phyloP scores from a whole-genome alignment of 1,284 basidiomycete species.

The Phenoliferia sp. region DNA sequence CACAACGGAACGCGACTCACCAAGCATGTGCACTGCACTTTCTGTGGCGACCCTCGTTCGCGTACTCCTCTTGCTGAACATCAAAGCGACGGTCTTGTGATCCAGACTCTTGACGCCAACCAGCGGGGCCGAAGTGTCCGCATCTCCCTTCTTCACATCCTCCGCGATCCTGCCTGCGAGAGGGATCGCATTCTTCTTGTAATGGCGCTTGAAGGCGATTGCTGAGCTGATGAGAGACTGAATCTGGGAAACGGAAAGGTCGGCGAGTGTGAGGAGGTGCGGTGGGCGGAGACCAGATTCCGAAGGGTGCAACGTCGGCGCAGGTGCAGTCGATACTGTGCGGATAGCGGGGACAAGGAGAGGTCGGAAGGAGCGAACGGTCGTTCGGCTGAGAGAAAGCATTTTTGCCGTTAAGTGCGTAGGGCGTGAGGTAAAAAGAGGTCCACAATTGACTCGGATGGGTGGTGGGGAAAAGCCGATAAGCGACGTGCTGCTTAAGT shows the following conservation, averaged over 20 bases:
- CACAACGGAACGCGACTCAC: conserved; percentile 40
- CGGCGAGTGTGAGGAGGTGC: conserved; percentile 77
- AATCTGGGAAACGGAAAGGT: conserved; percentile 69
- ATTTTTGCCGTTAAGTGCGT: background rate
- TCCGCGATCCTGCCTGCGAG: conserved; percentile 8
- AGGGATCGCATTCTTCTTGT: conserved; percentile 29
- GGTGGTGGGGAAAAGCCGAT: too few relatives aligned
- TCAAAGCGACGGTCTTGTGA: conserved; percentile 76
- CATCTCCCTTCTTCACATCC: conserved; percentile 6
- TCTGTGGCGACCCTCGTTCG: conserved; percentile 87
- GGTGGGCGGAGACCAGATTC: conserved; percentile 44
- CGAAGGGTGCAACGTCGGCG: conserved; percentile 25
- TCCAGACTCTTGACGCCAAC: conserved; percentile 40
- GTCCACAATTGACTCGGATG: too few relatives aligned
- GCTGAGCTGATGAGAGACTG: conserved; percentile 37
- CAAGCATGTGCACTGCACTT: conserved; percentile 67
- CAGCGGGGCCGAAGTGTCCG: background rate
- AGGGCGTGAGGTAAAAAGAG: background rate
- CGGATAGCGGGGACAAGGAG: conserved; percentile 9
- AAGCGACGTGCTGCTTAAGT: too few relatives aligned
- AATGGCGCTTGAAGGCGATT: conserved; percentile 41
- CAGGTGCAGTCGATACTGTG: conserved; percentile 18
- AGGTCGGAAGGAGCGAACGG: background rate
- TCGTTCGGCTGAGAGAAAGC: background rate
- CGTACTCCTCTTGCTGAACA: conserved; percentile 91